Evolutionary conservation across 2,329 filamentous ascomycete genomes (phyloP).

Genomic region (Pleoardoris graminearum): DNA sequence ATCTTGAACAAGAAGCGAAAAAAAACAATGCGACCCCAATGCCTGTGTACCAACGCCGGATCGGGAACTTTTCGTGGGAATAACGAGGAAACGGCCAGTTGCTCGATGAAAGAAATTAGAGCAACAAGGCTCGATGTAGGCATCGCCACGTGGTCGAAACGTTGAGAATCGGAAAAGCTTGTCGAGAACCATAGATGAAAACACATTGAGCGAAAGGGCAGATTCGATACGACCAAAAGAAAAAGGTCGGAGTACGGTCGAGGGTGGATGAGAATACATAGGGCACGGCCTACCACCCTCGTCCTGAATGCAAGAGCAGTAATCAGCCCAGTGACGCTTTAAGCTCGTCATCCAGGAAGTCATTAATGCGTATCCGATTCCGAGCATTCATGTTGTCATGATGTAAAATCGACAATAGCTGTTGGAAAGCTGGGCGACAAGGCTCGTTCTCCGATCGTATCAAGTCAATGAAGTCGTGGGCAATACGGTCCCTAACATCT

Average conservation of each 20-base stretch:
- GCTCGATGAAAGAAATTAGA: slow-evolving; percentile 21
- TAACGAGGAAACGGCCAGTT: slow-evolving; percentile 28
- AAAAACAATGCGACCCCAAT: slow-evolving; percentile 1
- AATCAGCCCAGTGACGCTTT: slow-evolving; percentile 55
- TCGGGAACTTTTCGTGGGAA: slow-evolving; percentile 23
- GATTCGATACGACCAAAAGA: neutral
- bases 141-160: neutral
- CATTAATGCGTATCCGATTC: slow-evolving; percentile 60
- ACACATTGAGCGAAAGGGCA: slow-evolving; percentile 5
- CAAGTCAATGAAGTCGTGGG: slow-evolving; percentile 59
- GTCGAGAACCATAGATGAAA: neutral
- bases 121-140: slow-evolving; percentile 22
- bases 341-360: slow-evolving; percentile 56
- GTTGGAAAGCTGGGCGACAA: slow-evolving; percentile 54
- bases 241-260: slow-evolving; percentile 4
- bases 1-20: neutral
- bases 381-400: slow-evolving; percentile 59
- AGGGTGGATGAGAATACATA: neutral
- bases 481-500: slow-evolving; percentile 55
- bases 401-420: slow-evolving; percentile 57
- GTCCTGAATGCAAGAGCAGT: slow-evolving; percentile 12
- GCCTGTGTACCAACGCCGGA: slow-evolving; percentile 4
- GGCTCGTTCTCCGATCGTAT: slow-evolving; percentile 53
- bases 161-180: neutral
- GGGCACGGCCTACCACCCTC: slow-evolving; percentile 6